Evolutionary conservation across 176 grass and related monocot genomes (phyloP), one percentile per base, ranked within the genome.

Genomic region (Triticum timopheevii): DNA sequence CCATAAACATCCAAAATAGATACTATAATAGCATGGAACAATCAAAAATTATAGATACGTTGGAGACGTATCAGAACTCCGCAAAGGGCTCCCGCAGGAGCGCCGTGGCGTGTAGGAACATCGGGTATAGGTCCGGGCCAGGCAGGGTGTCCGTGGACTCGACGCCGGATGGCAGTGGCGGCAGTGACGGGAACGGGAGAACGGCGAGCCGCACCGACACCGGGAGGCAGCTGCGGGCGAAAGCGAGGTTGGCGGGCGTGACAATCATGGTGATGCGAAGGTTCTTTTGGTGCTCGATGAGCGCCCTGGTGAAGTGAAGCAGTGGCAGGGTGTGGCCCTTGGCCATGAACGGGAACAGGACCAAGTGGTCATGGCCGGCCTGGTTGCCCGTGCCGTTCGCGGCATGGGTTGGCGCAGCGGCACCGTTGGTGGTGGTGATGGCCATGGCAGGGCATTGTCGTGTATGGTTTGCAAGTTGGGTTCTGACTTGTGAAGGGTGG

Each of bases 341-440:
- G 52, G 95, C 92, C 92, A 94, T 94, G 90, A 97, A 93, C 15
- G 95, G 95, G 62, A 97, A 89, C 73, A 97, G 59, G 39, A 97
- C 38, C 17, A 97, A n/a, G 81, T 86, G 90, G 33, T 92, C 82
- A 67, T 68, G 89, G 13, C 77, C 75, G 1, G 80, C 15, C 8
- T 56, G 71, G 79, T 8, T 39, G 56, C 34, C 20, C 16, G 13
- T 16, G 16, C 49, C 61, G 27, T 58, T 66, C 0, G 27, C 2
- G 17, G 30, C 76, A 39, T 23, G 20, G 75, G 79, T 39, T 10
- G 24, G 80, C 10, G 72, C 31, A 28, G 63, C 12, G 30, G 36
- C 39, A 33, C 9, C 54, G 7, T 79, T 50, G 28, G 42, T 44
- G 42, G 4, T 50, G 36, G 69, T 75, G 13, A 44, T 25, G 61